A percentile compares a stretch with the other conserved stretches of the same genome.
Evolutionary conservation across 2,329 filamentous ascomycete genomes (phyloP).

Genomic region (Sclerotinia borealis): DNA sequence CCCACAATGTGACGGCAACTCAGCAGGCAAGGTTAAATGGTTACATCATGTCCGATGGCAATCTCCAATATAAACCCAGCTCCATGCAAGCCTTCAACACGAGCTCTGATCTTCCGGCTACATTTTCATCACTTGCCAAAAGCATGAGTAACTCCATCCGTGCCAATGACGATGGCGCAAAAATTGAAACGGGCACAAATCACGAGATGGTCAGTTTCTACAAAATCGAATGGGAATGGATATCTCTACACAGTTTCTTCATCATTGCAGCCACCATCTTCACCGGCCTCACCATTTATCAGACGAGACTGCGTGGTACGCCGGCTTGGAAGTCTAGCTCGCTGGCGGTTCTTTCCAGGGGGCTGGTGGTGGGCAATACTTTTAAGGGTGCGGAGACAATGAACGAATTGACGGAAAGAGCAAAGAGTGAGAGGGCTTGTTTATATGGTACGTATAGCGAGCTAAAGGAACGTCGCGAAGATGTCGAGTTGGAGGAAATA

Average conservation of each 20-base stretch:
- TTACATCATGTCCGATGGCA: not conserved
- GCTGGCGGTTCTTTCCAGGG: not conserved
- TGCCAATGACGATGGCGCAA: not conserved
- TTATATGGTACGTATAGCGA: not conserved
- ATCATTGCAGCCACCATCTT: not conserved
- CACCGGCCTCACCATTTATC: not conserved
- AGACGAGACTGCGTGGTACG: not conserved
- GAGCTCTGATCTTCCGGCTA: not conserved
- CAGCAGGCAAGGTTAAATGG: slow-evolving; percentile 5
- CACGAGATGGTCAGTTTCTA: not conserved
- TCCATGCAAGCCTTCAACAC: slow-evolving; percentile 1
- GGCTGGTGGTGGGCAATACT: not conserved
- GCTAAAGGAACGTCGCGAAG: not conserved
- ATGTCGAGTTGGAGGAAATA: slow-evolving; percentile 1
- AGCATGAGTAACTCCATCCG: slow-evolving; percentile 4
- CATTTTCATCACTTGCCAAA: not conserved
- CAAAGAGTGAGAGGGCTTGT: not conserved
- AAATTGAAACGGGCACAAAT: not conserved
- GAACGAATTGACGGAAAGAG: not conserved
- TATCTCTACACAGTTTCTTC: not conserved
- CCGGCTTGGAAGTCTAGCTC: slow-evolving; percentile 3
- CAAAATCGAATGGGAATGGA: not conserved
- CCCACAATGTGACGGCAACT: not conserved
- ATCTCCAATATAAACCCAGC: slow-evolving; percentile 1
- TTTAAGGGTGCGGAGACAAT: not conserved